Evolutionary conservation across 2,329 filamentous ascomycete genomes (phyloP).

Genomic region (Proliferodiscus dingleyae): DNA sequence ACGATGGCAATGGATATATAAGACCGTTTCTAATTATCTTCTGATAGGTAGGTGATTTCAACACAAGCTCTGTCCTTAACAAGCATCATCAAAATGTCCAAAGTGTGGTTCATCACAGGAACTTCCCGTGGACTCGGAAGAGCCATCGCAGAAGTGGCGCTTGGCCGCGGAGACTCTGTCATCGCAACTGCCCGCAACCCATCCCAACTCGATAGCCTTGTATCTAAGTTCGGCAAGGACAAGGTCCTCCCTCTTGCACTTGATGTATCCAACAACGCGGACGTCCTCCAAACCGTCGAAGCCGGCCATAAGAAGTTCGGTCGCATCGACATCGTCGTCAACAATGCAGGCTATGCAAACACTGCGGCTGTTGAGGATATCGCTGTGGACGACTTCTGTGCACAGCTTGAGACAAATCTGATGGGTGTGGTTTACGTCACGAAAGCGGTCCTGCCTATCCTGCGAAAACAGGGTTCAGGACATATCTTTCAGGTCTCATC

Average conservation of each 20-base stretch:
- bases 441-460: conserved; percentile 34
- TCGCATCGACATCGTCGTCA: conserved; percentile 39
- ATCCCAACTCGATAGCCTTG: conserved; percentile 32
- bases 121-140: conserved; percentile 43
- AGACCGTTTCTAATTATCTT: no score
- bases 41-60: no score
- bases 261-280: conserved; percentile 47
- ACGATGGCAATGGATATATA: no score
- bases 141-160: conserved; percentile 34
- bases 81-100: no score
- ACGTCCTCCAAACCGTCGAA: conserved; percentile 29
- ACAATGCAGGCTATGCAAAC: conserved; percentile 48
- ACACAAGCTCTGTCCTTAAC: no score
- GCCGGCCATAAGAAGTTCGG: conserved; percentile 43
- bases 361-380: conserved; percentile 47
- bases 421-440: conserved; percentile 52
- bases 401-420: conserved; percentile 54
- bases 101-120: conserved; percentile 45
- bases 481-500: conserved; percentile 38
- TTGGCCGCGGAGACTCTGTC: conserved; percentile 38
- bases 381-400: conserved; percentile 41
- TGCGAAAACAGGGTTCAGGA: conserved; percentile 30
- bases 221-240: conserved; percentile 34
- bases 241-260: conserved; percentile 45
- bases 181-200: conserved; percentile 41